phyloP scores from a whole-genome alignment of 2,329 filamentous ascomycete species.

The Monosporascus sp. region DNA sequence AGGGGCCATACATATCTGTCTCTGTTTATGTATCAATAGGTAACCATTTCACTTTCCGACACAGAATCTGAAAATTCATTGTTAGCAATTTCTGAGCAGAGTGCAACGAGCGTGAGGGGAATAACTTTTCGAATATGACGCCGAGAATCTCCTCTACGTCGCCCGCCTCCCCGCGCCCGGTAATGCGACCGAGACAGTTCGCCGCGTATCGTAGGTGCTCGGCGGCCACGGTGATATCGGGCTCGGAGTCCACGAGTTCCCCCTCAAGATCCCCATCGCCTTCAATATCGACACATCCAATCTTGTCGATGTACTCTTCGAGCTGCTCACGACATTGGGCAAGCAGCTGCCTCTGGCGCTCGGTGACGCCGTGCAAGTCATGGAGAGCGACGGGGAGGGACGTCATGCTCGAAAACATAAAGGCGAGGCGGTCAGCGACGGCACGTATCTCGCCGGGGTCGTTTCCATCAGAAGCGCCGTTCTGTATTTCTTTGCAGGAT shows the following conservation, averaged over 20 bases:
- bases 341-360: constrained; percentile 80
- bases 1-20: background rate
- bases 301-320: constrained; percentile 64
- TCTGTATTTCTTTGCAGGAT: constrained; percentile 63
- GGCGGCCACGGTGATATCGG: constrained; percentile 85
- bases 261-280: constrained; percentile 13
- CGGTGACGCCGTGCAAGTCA: constrained; percentile 84
- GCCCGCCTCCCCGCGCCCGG: constrained; percentile 74
- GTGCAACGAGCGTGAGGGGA: constrained; percentile 15
- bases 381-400: constrained; percentile 65
- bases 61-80: constrained; percentile 41
- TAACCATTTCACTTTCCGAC: constrained; percentile 43
- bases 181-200: constrained; percentile 76
- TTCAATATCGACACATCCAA: constrained; percentile 25
- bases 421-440: constrained; percentile 63
- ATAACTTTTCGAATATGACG: constrained; percentile 95
- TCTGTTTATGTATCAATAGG: constrained; percentile 1
- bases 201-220: constrained; percentile 82
- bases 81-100: constrained; percentile 1
- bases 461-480: constrained; percentile 22
- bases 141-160: constrained; percentile 95
- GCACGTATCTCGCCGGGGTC: constrained; percentile 63
- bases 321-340: constrained; percentile 67
- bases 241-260: constrained; percentile 37
- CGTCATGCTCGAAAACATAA: constrained; percentile 67